Evolutionary conservation across 2,329 filamentous ascomycete genomes (phyloP).

Genomic region (Monilinia laxa): DNA sequence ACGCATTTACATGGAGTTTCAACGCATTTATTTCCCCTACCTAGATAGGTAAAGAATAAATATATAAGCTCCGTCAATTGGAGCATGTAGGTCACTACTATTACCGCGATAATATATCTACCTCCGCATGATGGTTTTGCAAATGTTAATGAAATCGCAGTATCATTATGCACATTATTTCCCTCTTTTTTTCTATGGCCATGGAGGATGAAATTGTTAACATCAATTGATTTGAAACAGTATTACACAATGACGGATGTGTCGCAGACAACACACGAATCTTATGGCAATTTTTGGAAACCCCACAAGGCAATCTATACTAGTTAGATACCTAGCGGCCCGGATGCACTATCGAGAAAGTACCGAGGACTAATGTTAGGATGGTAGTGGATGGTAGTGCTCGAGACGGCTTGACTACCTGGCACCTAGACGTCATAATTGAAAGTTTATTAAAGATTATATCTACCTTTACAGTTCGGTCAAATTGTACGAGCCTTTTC

Average conservation of each 20-base stretch:
- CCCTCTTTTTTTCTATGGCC: not conserved
- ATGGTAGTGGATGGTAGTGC: not conserved
- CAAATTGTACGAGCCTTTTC: not conserved
- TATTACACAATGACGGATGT: no score
- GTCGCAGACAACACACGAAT: not conserved
- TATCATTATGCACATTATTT: not conserved
- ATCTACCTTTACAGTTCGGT: not conserved
- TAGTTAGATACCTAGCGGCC: not conserved
- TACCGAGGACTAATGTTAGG: not conserved
- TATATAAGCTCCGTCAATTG: not conserved
- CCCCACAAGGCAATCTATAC: not conserved
- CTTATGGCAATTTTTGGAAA: not conserved
- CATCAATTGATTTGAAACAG: not conserved
- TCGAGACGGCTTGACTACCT: not conserved
- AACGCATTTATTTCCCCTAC: not conserved
- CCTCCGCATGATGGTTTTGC: not conserved
- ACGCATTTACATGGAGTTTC: slow-evolving; percentile 20
- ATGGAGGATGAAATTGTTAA: not conserved
- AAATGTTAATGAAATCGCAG: not conserved
- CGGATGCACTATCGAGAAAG: not conserved
- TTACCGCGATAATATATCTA: not conserved
- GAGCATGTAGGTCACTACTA: not conserved
- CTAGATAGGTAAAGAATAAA: not conserved
- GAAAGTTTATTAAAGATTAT: not conserved
- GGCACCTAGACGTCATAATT: slow-evolving; percentile 6